These are phyloP conservation scores for Apiospora malaysiana DNA, from an alignment of 2,329 filamentous ascomycete species.

Conservation along the genomic window DNA sequence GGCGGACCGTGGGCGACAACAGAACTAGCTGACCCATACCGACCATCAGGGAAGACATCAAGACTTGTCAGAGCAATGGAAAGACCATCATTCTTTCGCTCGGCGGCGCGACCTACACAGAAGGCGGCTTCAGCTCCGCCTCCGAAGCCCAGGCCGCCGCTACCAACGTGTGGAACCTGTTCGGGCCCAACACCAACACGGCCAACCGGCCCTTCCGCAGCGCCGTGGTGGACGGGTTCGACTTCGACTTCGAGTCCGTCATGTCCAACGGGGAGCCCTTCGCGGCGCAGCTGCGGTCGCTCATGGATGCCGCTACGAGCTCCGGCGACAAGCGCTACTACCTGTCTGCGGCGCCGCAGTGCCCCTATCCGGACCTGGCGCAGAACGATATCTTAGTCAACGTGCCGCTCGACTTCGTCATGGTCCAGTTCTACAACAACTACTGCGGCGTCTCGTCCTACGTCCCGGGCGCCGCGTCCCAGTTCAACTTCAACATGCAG, in stretches of 20 bases:
- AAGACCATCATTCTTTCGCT: conserved; percentile 78
- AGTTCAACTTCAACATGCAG: conserved; percentile 65
- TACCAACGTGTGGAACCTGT: conserved; percentile 71
- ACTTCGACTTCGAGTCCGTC: conserved; percentile 73
- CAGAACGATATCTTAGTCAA: conserved; percentile 62
- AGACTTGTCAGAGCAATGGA: conserved; percentile 65
- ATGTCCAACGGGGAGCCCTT: conserved; percentile 67
- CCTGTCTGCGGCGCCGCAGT: conserved; percentile 72
- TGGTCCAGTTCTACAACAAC: conserved; percentile 75
- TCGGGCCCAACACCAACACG: conserved; percentile 61
- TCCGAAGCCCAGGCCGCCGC: conserved; percentile 61
- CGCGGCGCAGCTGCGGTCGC: conserved; percentile 59
- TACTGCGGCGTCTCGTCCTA: conserved; percentile 65
- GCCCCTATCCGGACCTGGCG: conserved; percentile 67
- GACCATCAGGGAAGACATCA: conserved; percentile 52
- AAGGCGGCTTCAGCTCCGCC: conserved; percentile 67
- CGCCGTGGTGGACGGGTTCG: conserved; percentile 74
- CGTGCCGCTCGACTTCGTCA: conserved; percentile 63
- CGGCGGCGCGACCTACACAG: conserved; percentile 72
- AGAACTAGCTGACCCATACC: background rate
- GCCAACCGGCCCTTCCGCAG: conserved; percentile 69
- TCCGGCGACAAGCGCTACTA: conserved; percentile 54
- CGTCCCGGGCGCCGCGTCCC: conserved; percentile 46
- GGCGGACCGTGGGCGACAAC: conserved; percentile 20
- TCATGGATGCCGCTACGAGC: conserved; percentile 55